These are phyloP conservation scores for Persicaria tinctoria DNA, from an alignment of 148 eudicot genomes.

Conservation along the genomic window DNA sequence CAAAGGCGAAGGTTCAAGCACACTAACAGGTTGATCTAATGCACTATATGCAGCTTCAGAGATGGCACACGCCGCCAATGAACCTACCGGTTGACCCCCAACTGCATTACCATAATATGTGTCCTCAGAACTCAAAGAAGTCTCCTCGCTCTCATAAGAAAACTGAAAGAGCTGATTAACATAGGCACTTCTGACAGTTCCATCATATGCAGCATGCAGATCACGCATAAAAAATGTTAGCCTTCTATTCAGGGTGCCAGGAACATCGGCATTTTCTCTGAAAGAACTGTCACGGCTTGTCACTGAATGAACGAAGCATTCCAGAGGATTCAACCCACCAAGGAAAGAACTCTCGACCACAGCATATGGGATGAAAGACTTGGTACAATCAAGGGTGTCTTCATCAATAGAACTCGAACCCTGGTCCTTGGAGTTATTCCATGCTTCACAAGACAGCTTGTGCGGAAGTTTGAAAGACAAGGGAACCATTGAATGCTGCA, in stretches of 20 bases:
- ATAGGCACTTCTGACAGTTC: conserved; percentile 73
- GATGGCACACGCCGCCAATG: conserved; percentile 86
- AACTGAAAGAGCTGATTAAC: conserved; percentile 85
- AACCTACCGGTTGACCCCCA: conserved; percentile 82
- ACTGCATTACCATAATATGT: conserved; percentile 20
- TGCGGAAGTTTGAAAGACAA: conserved; percentile 62
- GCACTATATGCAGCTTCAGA: conserved; percentile 96
- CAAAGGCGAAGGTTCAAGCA: conserved; percentile 81
- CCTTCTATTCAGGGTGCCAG: conserved; percentile 66
- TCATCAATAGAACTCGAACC: conserved; percentile 13
- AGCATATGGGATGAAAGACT: conserved; percentile 57
- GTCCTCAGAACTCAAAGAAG: conserved; percentile 14
- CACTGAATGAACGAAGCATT: conserved; percentile 73
- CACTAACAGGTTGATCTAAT: conserved; percentile 79
- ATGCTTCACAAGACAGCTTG: conserved; percentile 59
- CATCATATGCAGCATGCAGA: conserved; percentile 61
- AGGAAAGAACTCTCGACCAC: conserved; percentile 58
- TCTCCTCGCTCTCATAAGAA: conserved; percentile 27
- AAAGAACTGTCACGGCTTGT: conserved; percentile 73
- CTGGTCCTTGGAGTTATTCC: conserved; percentile 53
- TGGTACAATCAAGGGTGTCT: conserved; percentile 21
- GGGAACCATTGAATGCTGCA: conserved; percentile 70
- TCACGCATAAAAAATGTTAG: conserved; percentile 89
- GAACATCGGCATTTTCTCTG: conserved; percentile 88
- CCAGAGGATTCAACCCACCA: conserved; percentile 75